Conservation (phyloP, 169 alveolate species). For the Fabrea salina region DNA sequence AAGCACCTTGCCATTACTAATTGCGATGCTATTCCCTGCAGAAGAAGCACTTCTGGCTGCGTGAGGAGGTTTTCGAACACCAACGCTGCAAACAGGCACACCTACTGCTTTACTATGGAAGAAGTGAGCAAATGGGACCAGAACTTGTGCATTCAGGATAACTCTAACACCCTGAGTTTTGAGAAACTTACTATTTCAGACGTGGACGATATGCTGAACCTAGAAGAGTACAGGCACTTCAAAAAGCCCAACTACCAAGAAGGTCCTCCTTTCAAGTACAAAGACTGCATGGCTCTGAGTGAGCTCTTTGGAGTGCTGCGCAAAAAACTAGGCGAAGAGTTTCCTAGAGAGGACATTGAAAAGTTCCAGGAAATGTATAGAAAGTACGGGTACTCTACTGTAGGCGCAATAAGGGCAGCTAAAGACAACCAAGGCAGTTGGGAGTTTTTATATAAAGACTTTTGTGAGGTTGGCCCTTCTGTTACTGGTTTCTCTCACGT, state of each 20-base stretch:
- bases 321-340: slow-evolving; percentile 9
- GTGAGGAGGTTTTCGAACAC: neutral
- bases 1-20: neutral
- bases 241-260: neutral
- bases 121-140: slow-evolving; percentile 6
- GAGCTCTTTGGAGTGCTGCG: neutral
- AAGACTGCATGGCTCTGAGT: neutral
- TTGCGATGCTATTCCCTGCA: slow-evolving; percentile 14
- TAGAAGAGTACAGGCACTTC: neutral
- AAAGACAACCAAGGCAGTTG: slow-evolving; percentile 11
- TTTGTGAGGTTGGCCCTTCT: neutral
- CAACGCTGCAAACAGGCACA: slow-evolving; percentile 13
- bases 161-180: neutral
- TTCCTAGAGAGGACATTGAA: neutral
- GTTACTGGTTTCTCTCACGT: slow-evolving; percentile 14
- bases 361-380: neutral
- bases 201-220: neutral
- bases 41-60: neutral
- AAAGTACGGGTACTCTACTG: neutral
- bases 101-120: slow-evolving; percentile 13
- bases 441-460: slow-evolving; percentile 21
- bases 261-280: slow-evolving; percentile 26
- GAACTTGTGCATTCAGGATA: neutral
- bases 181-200: neutral
- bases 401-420: slow-evolving; percentile 7